Evolutionary conservation across 495 filamentous ascomycete species (phyloP).

Genomic region (Daldinia loculata): DNA sequence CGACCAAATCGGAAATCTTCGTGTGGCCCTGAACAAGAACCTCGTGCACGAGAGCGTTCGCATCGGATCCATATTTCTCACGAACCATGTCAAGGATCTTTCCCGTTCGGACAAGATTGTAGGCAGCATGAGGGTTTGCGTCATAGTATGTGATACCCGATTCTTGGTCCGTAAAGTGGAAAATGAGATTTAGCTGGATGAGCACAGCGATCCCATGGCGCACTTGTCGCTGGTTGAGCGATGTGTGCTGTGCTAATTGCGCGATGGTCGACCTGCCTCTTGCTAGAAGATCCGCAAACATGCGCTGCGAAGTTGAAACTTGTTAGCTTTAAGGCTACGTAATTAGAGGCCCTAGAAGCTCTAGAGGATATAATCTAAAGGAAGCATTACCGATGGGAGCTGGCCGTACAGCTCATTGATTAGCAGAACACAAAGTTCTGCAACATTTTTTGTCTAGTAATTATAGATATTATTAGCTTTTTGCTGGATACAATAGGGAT

Average conservation of each 20-base stretch:
- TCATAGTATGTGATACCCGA: constrained; percentile 78
- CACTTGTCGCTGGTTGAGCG: constrained; percentile 71
- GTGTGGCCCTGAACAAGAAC: constrained; percentile 82
- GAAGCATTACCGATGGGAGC: constrained; percentile 79
- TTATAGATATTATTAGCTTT: constrained; percentile 24
- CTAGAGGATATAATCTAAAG: not conserved
- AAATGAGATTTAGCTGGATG: constrained; percentile 86
- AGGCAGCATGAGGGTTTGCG: constrained; percentile 75
- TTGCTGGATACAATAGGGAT: not conserved
- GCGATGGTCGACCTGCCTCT: constrained; percentile 77
- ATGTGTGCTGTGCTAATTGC: constrained; percentile 71
- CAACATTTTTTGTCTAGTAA: constrained; percentile 63
- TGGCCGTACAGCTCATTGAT: constrained; percentile 89
- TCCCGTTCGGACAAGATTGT: constrained; percentile 79
- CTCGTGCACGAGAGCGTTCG: constrained; percentile 74
- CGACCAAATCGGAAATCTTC: constrained; percentile 72
- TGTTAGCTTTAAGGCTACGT: constrained; percentile 22
- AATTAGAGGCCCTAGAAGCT: not conserved
- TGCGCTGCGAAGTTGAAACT: constrained; percentile 59
- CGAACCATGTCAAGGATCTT: constrained; percentile 82
- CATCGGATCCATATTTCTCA: constrained; percentile 71
- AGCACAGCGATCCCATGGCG: constrained; percentile 83
- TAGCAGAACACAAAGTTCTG: constrained; percentile 89
- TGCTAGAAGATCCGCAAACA: constrained; percentile 80
- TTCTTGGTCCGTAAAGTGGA: constrained; percentile 71